phyloP scores from a whole-genome alignment of 2,329 filamentous ascomycete species.

The Microthyrium microscopicum region DNA sequence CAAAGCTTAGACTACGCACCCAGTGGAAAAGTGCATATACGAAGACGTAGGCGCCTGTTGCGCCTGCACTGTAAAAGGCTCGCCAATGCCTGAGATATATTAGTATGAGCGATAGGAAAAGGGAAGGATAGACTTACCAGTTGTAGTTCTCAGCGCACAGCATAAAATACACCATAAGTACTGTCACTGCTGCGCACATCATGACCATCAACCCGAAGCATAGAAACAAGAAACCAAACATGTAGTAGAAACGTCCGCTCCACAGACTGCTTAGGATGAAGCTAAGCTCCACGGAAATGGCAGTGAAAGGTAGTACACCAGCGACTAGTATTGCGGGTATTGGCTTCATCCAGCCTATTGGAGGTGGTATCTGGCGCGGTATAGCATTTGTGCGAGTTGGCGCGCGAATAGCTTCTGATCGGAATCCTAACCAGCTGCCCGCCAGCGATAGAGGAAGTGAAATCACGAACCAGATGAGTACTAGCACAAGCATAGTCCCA shows the following conservation, averaged over 20 bases:
- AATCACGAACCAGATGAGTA: conserved; percentile 93
- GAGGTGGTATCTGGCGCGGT: conserved; percentile 82
- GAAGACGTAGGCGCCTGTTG: conserved; percentile 84
- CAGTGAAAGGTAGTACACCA: conserved; percentile 82
- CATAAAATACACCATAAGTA: conserved; percentile 90
- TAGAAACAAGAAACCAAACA: conserved; percentile 98
- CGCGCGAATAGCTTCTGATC: conserved; percentile 46
- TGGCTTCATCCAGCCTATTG: conserved; percentile 66
- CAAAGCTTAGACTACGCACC: conserved; percentile 71
- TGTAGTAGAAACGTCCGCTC: conserved; percentile 99
- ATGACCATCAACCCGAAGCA: conserved; percentile 97
- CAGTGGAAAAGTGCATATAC: conserved; percentile 82
- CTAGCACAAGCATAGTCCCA: conserved; percentile 85
- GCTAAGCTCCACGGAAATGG: conserved; percentile 96
- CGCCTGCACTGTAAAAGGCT: conserved; percentile 79
- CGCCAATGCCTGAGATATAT: conserved; percentile 52
- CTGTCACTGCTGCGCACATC: conserved; percentile 79
- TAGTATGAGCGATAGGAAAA: background rate
- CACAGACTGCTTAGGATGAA: conserved; percentile 99
- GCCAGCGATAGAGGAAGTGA: conserved; percentile 79
- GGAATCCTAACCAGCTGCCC: conserved; percentile 90
- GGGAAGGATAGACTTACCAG: conserved; percentile 35
- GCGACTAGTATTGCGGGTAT: conserved; percentile 84
- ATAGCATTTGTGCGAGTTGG: conserved; percentile 96
- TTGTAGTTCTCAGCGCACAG: conserved; percentile 95